These are phyloP conservation scores for Lactifluus subvellereus DNA, from an alignment of 768 basidiomycete species.

Conservation along the genomic window DNA sequence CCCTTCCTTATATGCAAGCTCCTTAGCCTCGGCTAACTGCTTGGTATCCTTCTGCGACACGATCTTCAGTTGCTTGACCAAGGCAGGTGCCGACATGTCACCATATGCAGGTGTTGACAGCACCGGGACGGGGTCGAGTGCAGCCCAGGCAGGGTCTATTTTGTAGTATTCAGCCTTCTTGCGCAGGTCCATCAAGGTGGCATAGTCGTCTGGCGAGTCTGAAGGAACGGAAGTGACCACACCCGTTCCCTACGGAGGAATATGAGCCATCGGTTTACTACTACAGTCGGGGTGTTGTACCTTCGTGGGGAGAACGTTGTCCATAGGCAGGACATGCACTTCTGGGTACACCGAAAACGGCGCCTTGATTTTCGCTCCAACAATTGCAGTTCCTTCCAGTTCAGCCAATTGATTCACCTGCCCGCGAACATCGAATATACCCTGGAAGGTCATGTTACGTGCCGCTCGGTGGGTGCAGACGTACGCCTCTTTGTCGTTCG, in stretches of 20 bases:
- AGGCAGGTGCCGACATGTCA: conserved; percentile 75
- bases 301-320: conserved; percentile 93
- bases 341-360: conserved; percentile 77
- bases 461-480: conserved; percentile 85
- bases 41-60: conserved; percentile 92
- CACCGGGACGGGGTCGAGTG: conserved; percentile 81
- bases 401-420: conserved; percentile 68
- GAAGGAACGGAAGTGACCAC: conserved; percentile 98
- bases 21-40: conserved; percentile 93
- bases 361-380: conserved; percentile 88
- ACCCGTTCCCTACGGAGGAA: conserved; percentile 69
- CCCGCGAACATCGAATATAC: conserved; percentile 66
- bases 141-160: conserved; percentile 83
- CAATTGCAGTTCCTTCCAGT: conserved; percentile 69
- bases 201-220: conserved; percentile 96
- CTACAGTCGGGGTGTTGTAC: conserved; percentile 50
- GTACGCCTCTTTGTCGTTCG: conserved; percentile 82
- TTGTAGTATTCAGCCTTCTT: conserved; percentile 98
- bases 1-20: conserved; percentile 96
- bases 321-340: conserved; percentile 98
- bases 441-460: conserved; percentile 98
- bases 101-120: conserved; percentile 90
- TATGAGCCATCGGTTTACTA: conserved; percentile 7
- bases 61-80: conserved; percentile 88
- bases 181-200: conserved; percentile 81